Conservation (phyloP, 192 early-diverging fungal species). For the Linnemannia elongata region DNA sequence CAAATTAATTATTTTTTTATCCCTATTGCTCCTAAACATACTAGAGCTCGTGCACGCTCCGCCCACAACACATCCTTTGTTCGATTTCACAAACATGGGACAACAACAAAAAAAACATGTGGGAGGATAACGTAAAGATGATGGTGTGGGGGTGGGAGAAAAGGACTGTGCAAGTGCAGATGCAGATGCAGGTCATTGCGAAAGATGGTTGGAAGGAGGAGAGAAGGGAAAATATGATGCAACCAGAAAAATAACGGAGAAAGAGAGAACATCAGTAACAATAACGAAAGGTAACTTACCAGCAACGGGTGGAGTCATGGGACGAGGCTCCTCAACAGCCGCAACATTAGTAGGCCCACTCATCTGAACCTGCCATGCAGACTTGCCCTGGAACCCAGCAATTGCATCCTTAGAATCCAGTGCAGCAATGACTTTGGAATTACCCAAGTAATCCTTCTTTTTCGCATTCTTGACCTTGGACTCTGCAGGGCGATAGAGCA, state of each 20-base stretch:
- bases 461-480: slow-evolving; percentile 87
- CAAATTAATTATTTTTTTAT: slow-evolving; percentile 9
- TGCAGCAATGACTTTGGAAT: slow-evolving; percentile 87
- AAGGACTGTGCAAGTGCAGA: background rate
- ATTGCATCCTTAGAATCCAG: slow-evolving; percentile 70
- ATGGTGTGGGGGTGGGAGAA: background rate
- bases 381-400: slow-evolving; percentile 70
- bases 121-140: background rate
- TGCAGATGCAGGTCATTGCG: background rate
- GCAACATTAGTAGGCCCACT: slow-evolving; percentile 60
- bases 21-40: background rate
- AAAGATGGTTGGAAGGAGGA: background rate
- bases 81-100: background rate
- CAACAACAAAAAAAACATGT: background rate
- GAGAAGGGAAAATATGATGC: background rate
- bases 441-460: slow-evolving; percentile 84
- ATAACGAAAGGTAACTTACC: slow-evolving; percentile 50
- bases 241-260: slow-evolving; percentile 3
- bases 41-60: background rate
- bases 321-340: slow-evolving; percentile 29
- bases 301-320: slow-evolving; percentile 32
- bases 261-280: background rate
- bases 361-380: slow-evolving; percentile 58
- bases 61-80: background rate
- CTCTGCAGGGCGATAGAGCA: slow-evolving; percentile 87